A percentile compares a stretch with the other conserved stretches of the same genome.
Conservation (phyloP, 116 monocot genomes). For the Trichopus zeylanicus region DNA sequence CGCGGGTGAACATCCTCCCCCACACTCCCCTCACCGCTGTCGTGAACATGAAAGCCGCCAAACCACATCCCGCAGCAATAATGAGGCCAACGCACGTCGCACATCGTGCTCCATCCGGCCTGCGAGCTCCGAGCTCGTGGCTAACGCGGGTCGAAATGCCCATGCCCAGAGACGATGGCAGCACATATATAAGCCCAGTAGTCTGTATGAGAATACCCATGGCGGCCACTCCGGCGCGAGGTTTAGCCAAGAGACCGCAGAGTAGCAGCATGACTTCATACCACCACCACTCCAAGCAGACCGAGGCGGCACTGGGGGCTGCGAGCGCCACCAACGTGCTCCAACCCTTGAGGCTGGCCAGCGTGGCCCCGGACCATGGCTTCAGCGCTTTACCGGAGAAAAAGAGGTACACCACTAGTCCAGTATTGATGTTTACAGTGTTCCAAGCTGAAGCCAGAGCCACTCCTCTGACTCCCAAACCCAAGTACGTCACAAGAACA, state of each 20-base stretch:
- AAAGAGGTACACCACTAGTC: conserved; percentile 15
- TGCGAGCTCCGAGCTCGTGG: conserved; percentile 29
- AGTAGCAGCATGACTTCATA: conserved; percentile 32
- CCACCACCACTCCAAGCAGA: conserved; percentile 50
- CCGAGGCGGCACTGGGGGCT: conserved; percentile 21
- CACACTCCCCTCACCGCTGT: conserved; percentile 12
- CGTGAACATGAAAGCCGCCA: conserved; percentile 18
- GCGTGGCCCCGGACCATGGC: conserved; percentile 15
- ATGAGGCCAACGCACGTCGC: conserved; percentile 11
- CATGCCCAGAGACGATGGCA: conserved; percentile 31
- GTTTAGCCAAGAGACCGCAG: conserved; percentile 26
- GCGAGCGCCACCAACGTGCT: conserved; percentile 21
- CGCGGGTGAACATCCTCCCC: conserved; percentile 35
- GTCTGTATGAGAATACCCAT: conserved; percentile 41
- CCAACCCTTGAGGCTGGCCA: conserved; percentile 15
- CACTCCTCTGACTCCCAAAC: conserved; percentile 16
- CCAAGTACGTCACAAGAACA: conserved; percentile 7
- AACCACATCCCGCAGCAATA: conserved; percentile 11
- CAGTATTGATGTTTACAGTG: conserved; percentile 18
- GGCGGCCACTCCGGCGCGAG: conserved; percentile 25
- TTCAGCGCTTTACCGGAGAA: conserved; percentile 11
- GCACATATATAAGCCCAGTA: conserved; percentile 38
- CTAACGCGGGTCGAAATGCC: conserved; percentile 28
- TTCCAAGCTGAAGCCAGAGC: conserved; percentile 20
- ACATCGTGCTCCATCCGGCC: conserved; percentile 7